A percentile compares a stretch with the other conserved stretches of the same genome.
These are phyloP conservation scores for Thermothelomyces thermophilus DNA, from an alignment of 2,329 filamentous ascomycete genomes.

Conservation along the genomic window DNA sequence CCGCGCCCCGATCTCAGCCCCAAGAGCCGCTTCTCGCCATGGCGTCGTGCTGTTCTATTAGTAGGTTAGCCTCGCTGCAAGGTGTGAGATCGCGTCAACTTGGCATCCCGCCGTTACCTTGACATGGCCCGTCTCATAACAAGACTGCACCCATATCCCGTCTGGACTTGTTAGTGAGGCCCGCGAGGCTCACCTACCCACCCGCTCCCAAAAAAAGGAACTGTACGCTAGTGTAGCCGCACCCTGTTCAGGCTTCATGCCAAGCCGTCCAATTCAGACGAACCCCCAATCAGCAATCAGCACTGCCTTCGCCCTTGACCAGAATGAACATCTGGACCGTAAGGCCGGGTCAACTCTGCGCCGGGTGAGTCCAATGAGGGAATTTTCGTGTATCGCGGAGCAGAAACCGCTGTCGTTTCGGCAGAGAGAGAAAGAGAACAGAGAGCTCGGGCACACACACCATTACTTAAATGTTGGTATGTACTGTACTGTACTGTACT, in stretches of 20 bases:
- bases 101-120: background rate
- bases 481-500: no score
- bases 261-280: background rate
- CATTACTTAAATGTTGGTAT: no score
- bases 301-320: background rate
- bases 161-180: background rate
- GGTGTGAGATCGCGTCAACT: background rate
- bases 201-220: background rate
- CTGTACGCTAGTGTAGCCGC: background rate
- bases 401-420: background rate
- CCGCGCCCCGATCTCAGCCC: no score
- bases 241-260: background rate
- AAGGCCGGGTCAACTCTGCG: slow-evolving; percentile 7
- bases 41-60: background rate
- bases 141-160: background rate
- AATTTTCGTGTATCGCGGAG: background rate
- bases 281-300: background rate
- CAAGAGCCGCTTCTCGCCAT: background rate
- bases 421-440: no score
- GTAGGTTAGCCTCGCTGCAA: background rate
- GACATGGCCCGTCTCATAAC: no score
- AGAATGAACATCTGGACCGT: background rate
- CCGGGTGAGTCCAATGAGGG: background rate
- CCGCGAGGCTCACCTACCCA: background rate
- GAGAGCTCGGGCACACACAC: no score